Base-by-base conservation (phyloP, 2,329 filamentous ascomycete genomes). In the Raffaelea albimanens region DNA sequence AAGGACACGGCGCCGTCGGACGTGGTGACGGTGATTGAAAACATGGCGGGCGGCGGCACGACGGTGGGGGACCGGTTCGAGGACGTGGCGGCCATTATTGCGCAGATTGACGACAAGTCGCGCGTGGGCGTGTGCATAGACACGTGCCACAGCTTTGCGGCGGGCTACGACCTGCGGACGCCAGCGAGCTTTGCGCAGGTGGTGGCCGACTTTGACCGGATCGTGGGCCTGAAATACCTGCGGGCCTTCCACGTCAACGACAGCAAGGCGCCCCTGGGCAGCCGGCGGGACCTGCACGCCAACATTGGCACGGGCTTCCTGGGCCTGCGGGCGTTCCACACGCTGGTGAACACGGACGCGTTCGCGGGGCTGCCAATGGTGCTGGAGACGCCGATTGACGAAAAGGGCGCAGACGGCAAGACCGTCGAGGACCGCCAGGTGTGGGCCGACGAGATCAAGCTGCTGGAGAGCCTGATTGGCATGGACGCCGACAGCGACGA, bases 301-400 rank as follows among this genome's bases (percentile, higher is more conserved):
- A 97, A 96, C 61, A 97, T 98, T 53, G 93, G 93, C 22, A 94
- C 89, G 0, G 93, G 93, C 1, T 98, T 94, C 61, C 74, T 98
- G 0, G 93, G 93, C 1, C 74, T 98, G 16, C 78, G 86, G 20
- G 86, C 90, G 2, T 98, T 98, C 64, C 87, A 95, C 67, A 87
- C 83, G 60, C 69, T 98, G 50, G 83, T 97, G 72, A 97, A 97
- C 63, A 81, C 88, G 58, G 70, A 75, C 22, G 71, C 79, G 2
- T 85, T 97, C 50, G 77, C 85, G 55, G 80, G 80, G 22, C 66
- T 96, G 58, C 93, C 93, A 4, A 88, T 98, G 80, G 82, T 98
- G 2, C 76, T 98, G 8, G 93, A 98, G 70, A 98, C 93, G n/a
- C 93, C 93, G 5, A 91, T 93, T 53, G 87, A 94, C 52, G 74